A percentile compares a stretch with the other conserved stretches of the same genome.
phyloP scores from a whole-genome alignment of 75 land plant species.

The Cryptomeria japonica region DNA sequence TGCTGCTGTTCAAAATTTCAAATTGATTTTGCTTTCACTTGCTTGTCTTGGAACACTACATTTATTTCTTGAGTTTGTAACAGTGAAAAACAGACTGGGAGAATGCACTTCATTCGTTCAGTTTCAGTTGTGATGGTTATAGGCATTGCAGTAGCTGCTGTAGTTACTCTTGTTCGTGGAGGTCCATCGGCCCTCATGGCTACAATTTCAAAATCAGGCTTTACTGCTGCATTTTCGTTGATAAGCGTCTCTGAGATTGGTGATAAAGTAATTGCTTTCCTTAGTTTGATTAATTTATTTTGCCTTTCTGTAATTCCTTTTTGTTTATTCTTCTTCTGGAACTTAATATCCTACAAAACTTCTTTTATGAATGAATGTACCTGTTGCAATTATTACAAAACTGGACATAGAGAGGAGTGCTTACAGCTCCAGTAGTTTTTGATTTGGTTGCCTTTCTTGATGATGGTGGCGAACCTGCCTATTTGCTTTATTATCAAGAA shows the following conservation, averaged over 20 bases:
- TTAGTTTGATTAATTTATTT: neutral
- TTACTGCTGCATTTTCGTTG: constrained; percentile 94
- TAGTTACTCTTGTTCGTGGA: constrained; percentile 58
- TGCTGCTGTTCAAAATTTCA: neutral
- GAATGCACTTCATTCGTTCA: constrained; percentile 47
- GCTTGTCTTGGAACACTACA: neutral
- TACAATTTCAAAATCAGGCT: constrained; percentile 90
- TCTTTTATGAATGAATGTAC: neutral
- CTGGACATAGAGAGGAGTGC: neutral
- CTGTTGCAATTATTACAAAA: neutral
- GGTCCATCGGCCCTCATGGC: constrained; percentile 71
- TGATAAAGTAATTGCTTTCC: constrained; percentile 68
- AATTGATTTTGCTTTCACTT: neutral
- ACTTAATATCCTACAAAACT: neutral
- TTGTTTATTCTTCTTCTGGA: neutral
- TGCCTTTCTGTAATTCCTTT: neutral
- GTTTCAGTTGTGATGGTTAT: constrained; percentile 61
- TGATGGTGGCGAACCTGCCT: neutral
- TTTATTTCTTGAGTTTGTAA: constrained; percentile 12
- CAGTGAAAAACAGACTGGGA: constrained; percentile 51
- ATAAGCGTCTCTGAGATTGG: constrained; percentile 99
- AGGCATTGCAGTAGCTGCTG: constrained; percentile 50
- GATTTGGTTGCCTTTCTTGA: neutral
- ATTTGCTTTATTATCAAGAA: neutral
- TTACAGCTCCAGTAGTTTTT: neutral